Base-by-base conservation (phyloP, 768 basidiomycete species). In the Crassisporium funariophilum region DNA sequence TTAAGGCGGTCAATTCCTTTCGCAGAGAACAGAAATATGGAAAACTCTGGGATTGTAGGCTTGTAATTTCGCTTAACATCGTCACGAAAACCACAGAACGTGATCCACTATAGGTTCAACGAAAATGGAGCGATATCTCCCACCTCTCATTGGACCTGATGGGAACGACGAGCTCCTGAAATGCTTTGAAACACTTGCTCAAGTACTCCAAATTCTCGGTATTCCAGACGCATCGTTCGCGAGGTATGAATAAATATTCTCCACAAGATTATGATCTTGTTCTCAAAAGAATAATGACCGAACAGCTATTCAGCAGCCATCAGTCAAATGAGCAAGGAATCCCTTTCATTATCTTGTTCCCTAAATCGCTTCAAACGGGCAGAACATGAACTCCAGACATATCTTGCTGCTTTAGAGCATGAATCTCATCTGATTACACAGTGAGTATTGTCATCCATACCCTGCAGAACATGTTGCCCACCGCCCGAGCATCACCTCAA, bases 261-360 rank as follows among this genome's bases (percentile, higher is more conserved):
- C 19, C 10, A 29, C 11, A 22, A 15, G 5, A 19, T 2, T 13
- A 15, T 7, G 25, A 11, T 15, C 8, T 27, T n/a, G 10, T 2
- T 17, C 8, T 48, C 10, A 22, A 5, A 12, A 21, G 19, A 1
- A 10, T 25, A 15, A 1, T 24, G 15, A 22, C 11, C 8, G 12
- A 21, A 39, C 16, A 79, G 76, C 24, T 76, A 70, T 42, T 64
- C 71, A 1, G 57, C 60, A 2, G 69, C 70, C 0, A 70, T 76
- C 6, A 60, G 60, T 1, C 50, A 55, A 2, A 56, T 78, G 4
- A 69, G 64, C 4, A 50, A 55, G 0, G 61, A 70, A 13, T 62
- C 62, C 22, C 55, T 73, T 3, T 44, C 63, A 0, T 42, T 69
- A 4, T 60, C 60, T 34, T 59, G 69, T 11, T 67, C 69, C 1